A percentile compares a stretch with the other conserved stretches of the same genome.
Conservation (phyloP, 2,329 filamentous ascomycete species). For the Cucurbitaria berberidis region DNA sequence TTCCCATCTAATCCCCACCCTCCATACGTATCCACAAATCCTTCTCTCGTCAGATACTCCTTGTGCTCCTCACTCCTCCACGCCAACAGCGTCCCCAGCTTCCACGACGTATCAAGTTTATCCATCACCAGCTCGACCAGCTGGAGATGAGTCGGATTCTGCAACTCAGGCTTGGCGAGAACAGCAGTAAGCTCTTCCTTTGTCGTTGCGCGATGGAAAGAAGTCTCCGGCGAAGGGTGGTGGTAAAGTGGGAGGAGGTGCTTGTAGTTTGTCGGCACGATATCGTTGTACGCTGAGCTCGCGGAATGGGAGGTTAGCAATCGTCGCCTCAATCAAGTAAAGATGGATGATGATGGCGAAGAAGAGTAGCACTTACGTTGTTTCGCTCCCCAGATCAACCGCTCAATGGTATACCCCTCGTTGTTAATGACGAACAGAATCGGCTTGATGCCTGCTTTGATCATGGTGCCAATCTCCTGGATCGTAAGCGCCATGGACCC, state of each 20-base stretch:
- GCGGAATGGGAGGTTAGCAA: no score
- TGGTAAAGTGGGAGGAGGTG: constrained; percentile 51
- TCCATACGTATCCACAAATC: constrained; percentile 47
- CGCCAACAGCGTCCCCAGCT: constrained; percentile 50
- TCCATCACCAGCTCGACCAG: constrained; percentile 53
- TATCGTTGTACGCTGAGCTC: constrained; percentile 48
- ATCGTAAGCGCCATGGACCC: constrained; percentile 71
- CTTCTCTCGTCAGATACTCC: constrained; percentile 48
- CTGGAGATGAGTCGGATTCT: constrained; percentile 42
- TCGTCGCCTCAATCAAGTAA: no score
- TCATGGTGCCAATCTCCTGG: constrained; percentile 70
- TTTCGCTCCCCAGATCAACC: constrained; percentile 54
- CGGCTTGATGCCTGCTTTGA: constrained; percentile 49
- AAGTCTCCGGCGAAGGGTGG: constrained; percentile 36
- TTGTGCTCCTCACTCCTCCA: constrained; percentile 43
- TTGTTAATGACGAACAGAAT: constrained; percentile 56
- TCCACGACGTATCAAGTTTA: constrained; percentile 28
- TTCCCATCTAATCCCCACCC: constrained; percentile 36
- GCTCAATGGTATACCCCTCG: constrained; percentile 56
- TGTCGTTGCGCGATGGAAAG: constrained; percentile 47
- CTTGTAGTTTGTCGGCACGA: constrained; percentile 48
- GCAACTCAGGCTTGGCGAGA: constrained; percentile 37
- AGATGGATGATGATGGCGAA: background rate
- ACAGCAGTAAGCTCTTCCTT: constrained; percentile 49
- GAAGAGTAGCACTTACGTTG: constrained; percentile 30